Percentiles rank a stretch among this genome's conserved stretches.
phyloP scores from a whole-genome alignment of 345 rosid genomes.

The Tarenaya hassleriana region DNA sequence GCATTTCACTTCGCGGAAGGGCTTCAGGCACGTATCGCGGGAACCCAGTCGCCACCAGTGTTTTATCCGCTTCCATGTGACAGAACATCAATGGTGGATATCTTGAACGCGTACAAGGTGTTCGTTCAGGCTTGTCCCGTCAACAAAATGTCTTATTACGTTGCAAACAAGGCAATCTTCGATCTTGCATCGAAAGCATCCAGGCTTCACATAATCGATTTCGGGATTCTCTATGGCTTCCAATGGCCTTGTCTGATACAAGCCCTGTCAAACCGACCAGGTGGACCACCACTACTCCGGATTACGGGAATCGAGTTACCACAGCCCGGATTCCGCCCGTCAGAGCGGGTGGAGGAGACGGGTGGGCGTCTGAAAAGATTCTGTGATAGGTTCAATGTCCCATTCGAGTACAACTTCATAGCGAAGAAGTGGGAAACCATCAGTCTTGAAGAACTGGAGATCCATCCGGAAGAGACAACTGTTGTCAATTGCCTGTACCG shows the following conservation, averaged over 20 bases:
- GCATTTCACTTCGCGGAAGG: slow-evolving; percentile 75
- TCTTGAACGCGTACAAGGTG: slow-evolving; percentile 44
- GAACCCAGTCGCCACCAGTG: slow-evolving; percentile 32
- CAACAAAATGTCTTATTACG: slow-evolving; percentile 37
- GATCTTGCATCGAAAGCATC: slow-evolving; percentile 43
- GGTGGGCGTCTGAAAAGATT: slow-evolving; percentile 49
- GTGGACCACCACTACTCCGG: slow-evolving; percentile 56
- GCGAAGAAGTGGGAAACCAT: slow-evolving; percentile 81
- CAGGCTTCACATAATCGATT: slow-evolving; percentile 64
- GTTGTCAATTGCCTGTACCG: slow-evolving; percentile 54
- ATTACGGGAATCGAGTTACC: slow-evolving; percentile 77
- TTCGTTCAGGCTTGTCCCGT: slow-evolving; percentile 51
- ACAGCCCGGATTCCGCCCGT: slow-evolving; percentile 71
- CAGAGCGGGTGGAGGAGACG: slow-evolving; percentile 65
- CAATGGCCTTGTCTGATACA: slow-evolving; percentile 87
- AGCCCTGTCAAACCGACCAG: slow-evolving; percentile 33
- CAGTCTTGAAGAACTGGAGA: slow-evolving; percentile 50
- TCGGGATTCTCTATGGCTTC: slow-evolving; percentile 73
- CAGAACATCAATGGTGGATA: slow-evolving; percentile 47
- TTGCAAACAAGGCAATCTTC: slow-evolving; percentile 43
- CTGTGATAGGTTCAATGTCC: slow-evolving; percentile 51
- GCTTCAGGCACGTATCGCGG: slow-evolving; percentile 69
- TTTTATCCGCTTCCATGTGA: slow-evolving; percentile 32
- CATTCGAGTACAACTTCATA: slow-evolving; percentile 48
- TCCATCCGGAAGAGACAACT: slow-evolving; percentile 45